These are phyloP conservation scores for Rhizopogon sp. DNA, from an alignment of 768 basidiomycete genomes.

Conservation along the genomic window DNA sequence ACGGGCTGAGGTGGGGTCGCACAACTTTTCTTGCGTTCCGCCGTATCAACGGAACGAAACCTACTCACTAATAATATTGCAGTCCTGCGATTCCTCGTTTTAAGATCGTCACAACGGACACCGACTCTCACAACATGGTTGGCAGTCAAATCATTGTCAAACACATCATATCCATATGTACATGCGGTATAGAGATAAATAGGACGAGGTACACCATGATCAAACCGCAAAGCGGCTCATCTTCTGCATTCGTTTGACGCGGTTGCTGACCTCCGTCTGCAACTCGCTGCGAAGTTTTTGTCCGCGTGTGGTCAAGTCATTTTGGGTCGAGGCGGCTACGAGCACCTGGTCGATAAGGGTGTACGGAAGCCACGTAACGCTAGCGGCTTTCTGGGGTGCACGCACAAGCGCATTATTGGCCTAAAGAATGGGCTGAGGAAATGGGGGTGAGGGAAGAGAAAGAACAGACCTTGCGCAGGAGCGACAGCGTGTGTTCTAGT, in stretches of 20 bases:
- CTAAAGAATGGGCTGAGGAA: constrained; percentile 27
- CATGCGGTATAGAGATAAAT: not conserved
- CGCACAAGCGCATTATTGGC: constrained; percentile 49
- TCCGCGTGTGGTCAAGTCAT: constrained; percentile 40
- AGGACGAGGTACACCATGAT: not conserved
- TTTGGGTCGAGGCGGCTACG: constrained; percentile 51
- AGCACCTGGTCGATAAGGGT: constrained; percentile 81
- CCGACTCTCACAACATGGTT: not conserved
- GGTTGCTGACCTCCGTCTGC: constrained; percentile 54
- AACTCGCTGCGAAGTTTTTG: constrained; percentile 42
- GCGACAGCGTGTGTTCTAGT: constrained; percentile 61
- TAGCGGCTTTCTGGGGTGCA: constrained; percentile 48
- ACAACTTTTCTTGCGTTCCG: not conserved
- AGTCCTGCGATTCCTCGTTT: not conserved
- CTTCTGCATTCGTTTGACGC: constrained; percentile 67
- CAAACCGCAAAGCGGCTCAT: constrained; percentile 34
- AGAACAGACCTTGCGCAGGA: constrained; percentile 65
- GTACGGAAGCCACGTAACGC: constrained; percentile 77
- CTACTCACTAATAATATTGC: not conserved
- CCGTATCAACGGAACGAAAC: not conserved
- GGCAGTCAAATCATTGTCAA: not conserved
- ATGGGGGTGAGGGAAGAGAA: constrained; percentile 8
- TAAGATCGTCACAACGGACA: not conserved
- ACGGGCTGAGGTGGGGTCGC: not conserved
- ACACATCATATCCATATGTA: not conserved